Conservation (phyloP, 108 stramenopile species). For the Fragilaria crotonensis region DNA sequence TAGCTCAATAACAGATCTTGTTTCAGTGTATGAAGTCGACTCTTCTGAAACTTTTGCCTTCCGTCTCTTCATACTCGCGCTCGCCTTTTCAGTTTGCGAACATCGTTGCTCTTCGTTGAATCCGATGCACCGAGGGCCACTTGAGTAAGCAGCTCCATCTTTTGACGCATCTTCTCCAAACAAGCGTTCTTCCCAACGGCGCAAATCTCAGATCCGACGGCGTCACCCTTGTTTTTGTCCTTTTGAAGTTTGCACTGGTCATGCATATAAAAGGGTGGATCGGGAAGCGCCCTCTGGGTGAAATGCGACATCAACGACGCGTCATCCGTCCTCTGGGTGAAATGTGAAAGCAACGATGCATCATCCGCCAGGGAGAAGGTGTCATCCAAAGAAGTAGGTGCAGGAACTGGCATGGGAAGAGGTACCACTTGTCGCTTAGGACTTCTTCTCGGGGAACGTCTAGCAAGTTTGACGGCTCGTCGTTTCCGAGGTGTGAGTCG, state of each 20-base stretch:
- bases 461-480: neutral
- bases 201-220: constrained; percentile 23
- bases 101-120: constrained; percentile 4
- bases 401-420: neutral
- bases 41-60: constrained; percentile 21
- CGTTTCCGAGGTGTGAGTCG: neutral
- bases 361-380: neutral
- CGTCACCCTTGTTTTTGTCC: constrained; percentile 50
- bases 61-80: constrained; percentile 36
- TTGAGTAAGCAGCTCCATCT: constrained; percentile 39
- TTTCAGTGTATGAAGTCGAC: constrained; percentile 23
- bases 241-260: constrained; percentile 39
- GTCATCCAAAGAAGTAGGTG: constrained; percentile 2
- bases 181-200: constrained; percentile 23
- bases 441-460: neutral
- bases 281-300: constrained; percentile 4
- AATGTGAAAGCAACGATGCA: neutral
- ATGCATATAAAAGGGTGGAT: constrained; percentile 30
- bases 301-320: neutral
- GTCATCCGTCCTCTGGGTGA: neutral
- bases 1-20: constrained; percentile 45
- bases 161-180: constrained; percentile 42
- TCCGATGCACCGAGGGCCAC: constrained; percentile 15
- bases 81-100: too few species aligned
- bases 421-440: constrained; percentile 3